Conservation (phyloP, 768 basidiomycete genomes). For the Boletus insuetus region DNA sequence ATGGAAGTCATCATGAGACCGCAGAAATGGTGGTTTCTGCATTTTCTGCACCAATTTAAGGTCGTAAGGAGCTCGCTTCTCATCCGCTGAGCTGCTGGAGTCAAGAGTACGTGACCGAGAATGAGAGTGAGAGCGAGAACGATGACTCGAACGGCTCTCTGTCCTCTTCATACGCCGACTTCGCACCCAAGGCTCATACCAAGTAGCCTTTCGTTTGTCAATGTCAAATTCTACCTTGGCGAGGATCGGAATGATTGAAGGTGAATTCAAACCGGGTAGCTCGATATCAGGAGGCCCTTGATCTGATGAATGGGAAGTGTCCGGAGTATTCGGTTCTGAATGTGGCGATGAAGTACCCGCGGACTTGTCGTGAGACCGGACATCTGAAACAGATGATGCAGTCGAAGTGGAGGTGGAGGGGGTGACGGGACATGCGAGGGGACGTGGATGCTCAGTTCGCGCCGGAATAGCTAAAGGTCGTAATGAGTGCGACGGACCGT, state of each 20-base stretch:
- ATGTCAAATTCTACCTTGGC: slow-evolving; percentile 97
- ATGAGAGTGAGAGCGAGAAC: slow-evolving; percentile 22
- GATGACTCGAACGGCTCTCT: slow-evolving; percentile 38
- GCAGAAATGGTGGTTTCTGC: slow-evolving; percentile 37
- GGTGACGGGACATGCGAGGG: slow-evolving; percentile 32
- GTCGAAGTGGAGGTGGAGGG: slow-evolving; percentile 43
- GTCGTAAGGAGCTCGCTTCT: slow-evolving; percentile 42
- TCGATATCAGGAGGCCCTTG: slow-evolving; percentile 49
- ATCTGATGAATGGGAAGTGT: slow-evolving; percentile 43
- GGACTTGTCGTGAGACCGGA: slow-evolving; percentile 47
- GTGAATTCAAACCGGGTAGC: slow-evolving; percentile 62
- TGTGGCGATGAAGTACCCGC: slow-evolving; percentile 42
- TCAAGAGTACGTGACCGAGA: slow-evolving; percentile 22
- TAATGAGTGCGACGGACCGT: slow-evolving; percentile 29
- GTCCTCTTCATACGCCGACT: slow-evolving; percentile 59
- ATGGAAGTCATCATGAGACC: slow-evolving; percentile 20
- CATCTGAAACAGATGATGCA: slow-evolving; percentile 52
- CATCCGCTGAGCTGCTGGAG: slow-evolving; percentile 23
- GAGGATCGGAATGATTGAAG: slow-evolving; percentile 75
- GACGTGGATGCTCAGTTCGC: slow-evolving; percentile 38
- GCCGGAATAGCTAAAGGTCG: slow-evolving; percentile 49
- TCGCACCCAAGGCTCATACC: slow-evolving; percentile 84
- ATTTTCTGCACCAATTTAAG: slow-evolving; percentile 51
- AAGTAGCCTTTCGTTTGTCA: slow-evolving; percentile 71
- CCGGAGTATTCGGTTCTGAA: slow-evolving; percentile 52